phyloP scores from a whole-genome alignment of 768 basidiomycete genomes.

The Amanita molliuscula region DNA sequence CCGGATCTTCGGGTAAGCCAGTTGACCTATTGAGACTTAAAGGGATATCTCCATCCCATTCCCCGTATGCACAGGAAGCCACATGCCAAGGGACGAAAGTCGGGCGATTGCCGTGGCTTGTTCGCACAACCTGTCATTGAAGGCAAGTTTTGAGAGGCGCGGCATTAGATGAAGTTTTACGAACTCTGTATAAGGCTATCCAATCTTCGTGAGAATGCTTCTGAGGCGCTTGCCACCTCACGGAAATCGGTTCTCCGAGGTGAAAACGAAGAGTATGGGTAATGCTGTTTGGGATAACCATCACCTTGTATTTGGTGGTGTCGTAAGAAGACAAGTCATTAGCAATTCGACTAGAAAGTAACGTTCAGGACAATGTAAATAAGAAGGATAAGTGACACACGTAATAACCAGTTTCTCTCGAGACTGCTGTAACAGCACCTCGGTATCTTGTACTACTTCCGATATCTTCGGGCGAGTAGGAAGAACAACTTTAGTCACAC shows the following conservation, averaged over 20 bases:
- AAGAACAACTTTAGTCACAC: conserved; percentile 7
- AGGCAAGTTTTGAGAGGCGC: conserved; percentile 5
- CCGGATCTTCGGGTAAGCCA: conserved; percentile 29
- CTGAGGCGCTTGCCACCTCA: too few relatives aligned
- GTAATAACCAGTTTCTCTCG: too few relatives aligned
- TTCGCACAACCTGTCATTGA: conserved; percentile 66
- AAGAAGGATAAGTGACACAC: too few relatives aligned
- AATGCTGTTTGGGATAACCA: conserved; percentile 45
- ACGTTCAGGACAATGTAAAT: too few relatives aligned
- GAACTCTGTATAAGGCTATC: too few relatives aligned
- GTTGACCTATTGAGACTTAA: too few relatives aligned
- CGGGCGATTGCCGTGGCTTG: conserved; percentile 73
- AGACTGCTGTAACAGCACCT: too few relatives aligned
- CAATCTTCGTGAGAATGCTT: too few relatives aligned
- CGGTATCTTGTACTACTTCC: conserved; percentile 90
- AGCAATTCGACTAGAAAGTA: conserved; percentile 78
- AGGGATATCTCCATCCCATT: conserved; percentile 96
- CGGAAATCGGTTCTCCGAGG: too few relatives aligned
- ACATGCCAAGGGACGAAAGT: conserved; percentile 78
- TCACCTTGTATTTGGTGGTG: conserved; percentile 66
- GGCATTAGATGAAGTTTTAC: conserved; percentile 14
- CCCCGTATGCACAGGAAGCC: conserved; percentile 87
- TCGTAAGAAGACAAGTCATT: conserved; percentile 77
- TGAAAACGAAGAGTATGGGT: too few relatives aligned
- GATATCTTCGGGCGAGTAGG: conserved; percentile 75